phyloP scores from a whole-genome alignment of 768 basidiomycete genomes.

The Brasilioporus rufonigricans region DNA sequence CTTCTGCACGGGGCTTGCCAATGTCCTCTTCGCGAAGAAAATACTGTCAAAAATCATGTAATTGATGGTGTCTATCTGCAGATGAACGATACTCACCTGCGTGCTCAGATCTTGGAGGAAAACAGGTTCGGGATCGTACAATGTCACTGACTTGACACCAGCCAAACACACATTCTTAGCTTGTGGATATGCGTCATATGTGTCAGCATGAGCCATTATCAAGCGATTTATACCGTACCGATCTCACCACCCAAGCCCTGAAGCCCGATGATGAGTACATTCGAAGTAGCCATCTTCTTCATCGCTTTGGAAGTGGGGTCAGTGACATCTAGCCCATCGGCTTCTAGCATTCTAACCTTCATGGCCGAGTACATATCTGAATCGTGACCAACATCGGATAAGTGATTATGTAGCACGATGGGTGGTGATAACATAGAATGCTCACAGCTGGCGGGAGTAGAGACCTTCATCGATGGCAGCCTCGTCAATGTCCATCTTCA shows the following conservation, averaged over 20 bases:
- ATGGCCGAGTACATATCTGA: conserved; percentile 92
- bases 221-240: conserved; percentile 45
- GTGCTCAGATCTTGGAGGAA: conserved; percentile 88
- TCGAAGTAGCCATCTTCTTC: conserved; percentile 98
- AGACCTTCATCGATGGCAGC: conserved; percentile 89
- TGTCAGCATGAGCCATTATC: conserved; percentile 9
- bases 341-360: conserved; percentile 61
- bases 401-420: conserved; percentile 16
- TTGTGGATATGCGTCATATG: conserved; percentile 10
- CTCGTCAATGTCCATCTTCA: conserved; percentile 83
- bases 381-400: conserved; percentile 16
- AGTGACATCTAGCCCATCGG: conserved; percentile 7
- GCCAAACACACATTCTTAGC: conserved; percentile 96
- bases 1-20: conserved; percentile 84
- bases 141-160: conserved; percentile 95
- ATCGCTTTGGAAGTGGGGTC: conserved; percentile 63
- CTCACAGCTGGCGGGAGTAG: conserved; percentile 92
- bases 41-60: conserved; percentile 55
- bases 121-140: conserved; percentile 91
- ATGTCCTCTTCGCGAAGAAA: conserved; percentile 87
- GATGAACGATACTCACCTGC: conserved; percentile 54
- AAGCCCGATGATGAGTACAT: conserved; percentile 89
- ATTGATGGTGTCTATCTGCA: neutral
- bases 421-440: conserved; percentile 15
- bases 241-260: conserved; percentile 95